A percentile compares a stretch with the other conserved stretches of the same genome.
Conservation (phyloP, 108 stramenopile species). For the Poteriospumella lacustris region DNA sequence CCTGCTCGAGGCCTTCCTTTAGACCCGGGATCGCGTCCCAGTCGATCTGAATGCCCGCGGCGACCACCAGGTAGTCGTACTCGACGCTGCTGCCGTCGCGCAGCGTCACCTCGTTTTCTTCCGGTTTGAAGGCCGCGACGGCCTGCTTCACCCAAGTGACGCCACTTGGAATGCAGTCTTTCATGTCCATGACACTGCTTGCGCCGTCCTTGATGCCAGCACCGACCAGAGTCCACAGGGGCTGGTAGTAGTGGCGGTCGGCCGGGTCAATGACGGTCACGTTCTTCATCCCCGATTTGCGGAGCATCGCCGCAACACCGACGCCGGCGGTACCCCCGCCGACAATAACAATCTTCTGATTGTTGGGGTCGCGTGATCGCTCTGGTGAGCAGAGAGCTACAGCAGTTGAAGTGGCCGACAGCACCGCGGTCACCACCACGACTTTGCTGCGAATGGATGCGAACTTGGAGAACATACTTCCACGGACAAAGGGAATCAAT, state of each 20-base stretch:
- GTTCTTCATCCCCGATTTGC: conserved; percentile 40
- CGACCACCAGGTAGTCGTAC: conserved; percentile 53
- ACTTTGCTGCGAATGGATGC: too few relatives aligned
- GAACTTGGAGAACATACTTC: too few relatives aligned
- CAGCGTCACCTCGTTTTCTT: conserved; percentile 36
- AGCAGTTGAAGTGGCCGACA: too few relatives aligned
- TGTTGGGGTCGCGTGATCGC: not conserved
- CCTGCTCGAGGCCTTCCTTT: conserved; percentile 34
- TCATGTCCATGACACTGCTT: conserved; percentile 31
- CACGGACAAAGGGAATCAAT: too few relatives aligned
- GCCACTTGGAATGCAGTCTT: conserved; percentile 39
- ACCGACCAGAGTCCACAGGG: conserved; percentile 52
- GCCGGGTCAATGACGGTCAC: conserved; percentile 47
- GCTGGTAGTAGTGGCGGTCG: conserved; percentile 50
- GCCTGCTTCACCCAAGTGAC: conserved; percentile 32
- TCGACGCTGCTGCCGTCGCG: conserved; percentile 37
- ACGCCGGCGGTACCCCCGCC: conserved; percentile 54
- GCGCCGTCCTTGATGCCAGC: conserved; percentile 36
- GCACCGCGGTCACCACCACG: too few relatives aligned
- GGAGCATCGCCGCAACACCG: conserved; percentile 47
- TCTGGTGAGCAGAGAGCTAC: not conserved
- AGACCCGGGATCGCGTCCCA: conserved; percentile 49
- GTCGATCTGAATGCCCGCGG: conserved; percentile 47
- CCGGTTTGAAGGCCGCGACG: conserved; percentile 35
- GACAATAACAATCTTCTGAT: conserved; percentile 31